These are phyloP conservation scores for Jackrogersella minutella DNA, from an alignment of 495 filamentous ascomycete genomes.

Conservation along the genomic window DNA sequence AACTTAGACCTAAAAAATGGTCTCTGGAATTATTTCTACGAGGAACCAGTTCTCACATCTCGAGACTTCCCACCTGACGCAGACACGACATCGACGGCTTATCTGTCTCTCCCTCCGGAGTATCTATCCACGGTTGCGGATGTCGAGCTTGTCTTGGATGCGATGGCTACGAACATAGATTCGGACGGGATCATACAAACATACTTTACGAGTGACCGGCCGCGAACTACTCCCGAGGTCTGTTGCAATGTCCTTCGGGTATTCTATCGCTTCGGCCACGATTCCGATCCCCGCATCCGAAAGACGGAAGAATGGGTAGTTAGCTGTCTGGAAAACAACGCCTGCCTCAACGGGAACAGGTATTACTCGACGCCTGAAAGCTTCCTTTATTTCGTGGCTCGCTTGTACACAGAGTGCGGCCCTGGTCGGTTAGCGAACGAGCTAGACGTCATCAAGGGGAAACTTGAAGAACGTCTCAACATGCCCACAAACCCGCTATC, in stretches of 20 bases:
- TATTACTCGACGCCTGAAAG: slow-evolving; percentile 28
- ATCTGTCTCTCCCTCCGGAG: slow-evolving; percentile 25
- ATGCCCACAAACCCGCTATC: slow-evolving; percentile 11
- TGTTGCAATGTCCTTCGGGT: slow-evolving; percentile 38
- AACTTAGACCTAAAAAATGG: not conserved
- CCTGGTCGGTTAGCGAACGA: not conserved
- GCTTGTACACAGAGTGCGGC: slow-evolving; percentile 22
- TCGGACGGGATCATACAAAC: slow-evolving; percentile 34
- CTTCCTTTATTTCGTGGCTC: slow-evolving; percentile 34
- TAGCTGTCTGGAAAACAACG: slow-evolving; percentile 17
- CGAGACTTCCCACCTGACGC: slow-evolving; percentile 27
- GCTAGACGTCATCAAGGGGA: not conserved
- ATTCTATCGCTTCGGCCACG: slow-evolving; percentile 33
- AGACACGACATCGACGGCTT: slow-evolving; percentile 41
- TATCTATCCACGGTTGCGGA: slow-evolving; percentile 16
- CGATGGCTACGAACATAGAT: slow-evolving; percentile 25
- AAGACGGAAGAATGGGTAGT: slow-evolving; percentile 27
- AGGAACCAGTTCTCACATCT: slow-evolving; percentile 15
- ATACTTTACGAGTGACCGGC: slow-evolving; percentile 29
- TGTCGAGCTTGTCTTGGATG: slow-evolving; percentile 18
- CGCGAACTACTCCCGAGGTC: slow-evolving; percentile 18
- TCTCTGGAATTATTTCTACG: slow-evolving; percentile 33
- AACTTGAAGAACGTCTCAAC: slow-evolving; percentile 10
- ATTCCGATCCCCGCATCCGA: slow-evolving; percentile 3
- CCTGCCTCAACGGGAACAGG: slow-evolving; percentile 26